Evolutionary conservation across 345 rosid species (phyloP).

Genomic region (Heritiera littoralis): DNA sequence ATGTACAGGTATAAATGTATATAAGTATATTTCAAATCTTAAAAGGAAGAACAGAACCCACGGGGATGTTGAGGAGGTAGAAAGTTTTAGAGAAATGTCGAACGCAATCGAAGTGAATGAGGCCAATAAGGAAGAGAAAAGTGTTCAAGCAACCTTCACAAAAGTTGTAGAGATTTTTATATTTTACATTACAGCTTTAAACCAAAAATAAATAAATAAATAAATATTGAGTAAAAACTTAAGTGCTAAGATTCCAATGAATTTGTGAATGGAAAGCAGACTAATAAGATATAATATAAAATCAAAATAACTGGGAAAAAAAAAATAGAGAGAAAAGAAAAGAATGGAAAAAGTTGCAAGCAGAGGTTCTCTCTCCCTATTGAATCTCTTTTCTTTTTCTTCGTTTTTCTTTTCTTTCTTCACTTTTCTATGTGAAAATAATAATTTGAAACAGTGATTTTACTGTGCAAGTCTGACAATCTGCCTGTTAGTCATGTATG

Average conservation of each 20-base stretch:
- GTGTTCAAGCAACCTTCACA: conserved; percentile 25
- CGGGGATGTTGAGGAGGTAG: conserved; percentile 33
- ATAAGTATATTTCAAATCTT: conserved; percentile 8
- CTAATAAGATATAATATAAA: not conserved
- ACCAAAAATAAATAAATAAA: not conserved
- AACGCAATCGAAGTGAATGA: conserved; percentile 21
- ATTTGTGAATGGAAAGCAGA: conserved; percentile 12
- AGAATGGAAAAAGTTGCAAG: conserved; percentile 1
- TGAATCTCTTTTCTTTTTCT: not conserved
- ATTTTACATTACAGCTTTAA: not conserved
- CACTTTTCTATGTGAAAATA: not conserved
- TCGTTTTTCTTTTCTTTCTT: not conserved
- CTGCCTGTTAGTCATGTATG: not conserved
- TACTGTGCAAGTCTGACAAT: not conserved
- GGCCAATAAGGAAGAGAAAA: conserved; percentile 28
- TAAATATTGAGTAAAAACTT: conserved; percentile 36
- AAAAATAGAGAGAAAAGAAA: not conserved
- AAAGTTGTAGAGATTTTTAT: conserved; percentile 25
- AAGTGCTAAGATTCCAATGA: conserved; percentile 55
- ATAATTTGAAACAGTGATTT: not conserved
- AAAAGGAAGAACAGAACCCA: conserved; percentile 27
- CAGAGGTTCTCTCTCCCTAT: not conserved
- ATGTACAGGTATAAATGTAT: not conserved
- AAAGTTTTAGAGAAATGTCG: conserved; percentile 24
- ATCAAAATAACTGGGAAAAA: not conserved